Evolutionary conservation across 768 basidiomycete genomes (phyloP), one percentile per base, ranked within the genome.

Genomic region (Trametes cubensis): DNA sequence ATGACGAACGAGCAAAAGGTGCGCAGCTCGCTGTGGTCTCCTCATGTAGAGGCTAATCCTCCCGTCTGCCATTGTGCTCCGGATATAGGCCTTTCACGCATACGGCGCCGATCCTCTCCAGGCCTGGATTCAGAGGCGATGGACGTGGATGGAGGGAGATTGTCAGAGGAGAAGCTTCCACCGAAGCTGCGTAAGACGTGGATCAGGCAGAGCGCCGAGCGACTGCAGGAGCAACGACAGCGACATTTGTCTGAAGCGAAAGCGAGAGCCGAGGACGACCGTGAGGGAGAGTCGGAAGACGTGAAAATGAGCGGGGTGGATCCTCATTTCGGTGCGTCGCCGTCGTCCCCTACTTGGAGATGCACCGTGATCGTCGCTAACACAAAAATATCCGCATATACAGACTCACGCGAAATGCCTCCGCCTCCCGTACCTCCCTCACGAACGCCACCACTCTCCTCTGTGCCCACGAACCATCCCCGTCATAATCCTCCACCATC

Each of bases 141-240:
- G 60, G 67, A 70, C 6, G 58, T 69, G 3, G 67, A 66, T 7
- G 46, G 55, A 26, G 60, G 61, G 15, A 23, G 23, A 55, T 62
- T 66, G 10, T 30, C 28, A 13, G 62, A 67, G 14, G 78, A 79
- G 13, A 74, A 72, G 51, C 77, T 88, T 66, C 87, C 87, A 6
- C 86, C 87, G 4, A 85, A 85, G 72, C 82, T 89, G 82, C 77
- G 87, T 41, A 89, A 85, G 64, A 63, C 64, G 3, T 77, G 78
- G 79, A 67, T 73, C 23, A 72, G 69, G 20, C 55, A 67, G 46
- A 69, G 56, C 23, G 45, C 62, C 3, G 69, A 71, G 25, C 60
- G 62, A 26, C 21, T 71, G 20, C 66, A 66, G 20, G 69, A 74
- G 56, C 66, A 70, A 66, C 65, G 66, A 11, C 34, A 34, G 50